phyloP scores from a whole-genome alignment of 2,329 filamentous ascomycete genomes.

The Aspergillus latus region DNA sequence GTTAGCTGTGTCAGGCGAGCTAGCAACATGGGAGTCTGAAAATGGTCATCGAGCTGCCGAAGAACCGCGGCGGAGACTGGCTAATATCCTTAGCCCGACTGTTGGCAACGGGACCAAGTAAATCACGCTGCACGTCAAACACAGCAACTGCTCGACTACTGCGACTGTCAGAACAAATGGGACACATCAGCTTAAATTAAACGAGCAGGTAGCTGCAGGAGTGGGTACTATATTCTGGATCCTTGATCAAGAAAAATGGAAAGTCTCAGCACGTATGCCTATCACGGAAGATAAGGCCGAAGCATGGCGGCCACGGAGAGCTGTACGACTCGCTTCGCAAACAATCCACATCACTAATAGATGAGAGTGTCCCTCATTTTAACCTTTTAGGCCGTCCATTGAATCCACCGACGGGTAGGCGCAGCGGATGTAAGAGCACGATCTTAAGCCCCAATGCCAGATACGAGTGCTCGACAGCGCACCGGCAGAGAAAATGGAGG shows the following conservation, averaged over 20 bases:
- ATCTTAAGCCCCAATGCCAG: slow-evolving; percentile 14
- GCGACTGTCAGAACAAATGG: slow-evolving; percentile 1
- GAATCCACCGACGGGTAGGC: slow-evolving; percentile 15
- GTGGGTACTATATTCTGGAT: not conserved
- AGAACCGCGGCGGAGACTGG: slow-evolving; percentile 13
- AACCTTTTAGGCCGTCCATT: slow-evolving; percentile 1
- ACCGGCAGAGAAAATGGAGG: slow-evolving; percentile 8
- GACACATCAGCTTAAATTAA: not conserved
- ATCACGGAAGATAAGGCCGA: slow-evolving; percentile 28
- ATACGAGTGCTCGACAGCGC: not conserved
- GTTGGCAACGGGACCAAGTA: slow-evolving; percentile 21
- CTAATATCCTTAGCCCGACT: slow-evolving; percentile 7
- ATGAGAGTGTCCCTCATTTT: slow-evolving; percentile 7
- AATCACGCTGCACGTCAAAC: slow-evolving; percentile 15
- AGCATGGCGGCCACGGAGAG: slow-evolving; percentile 36
- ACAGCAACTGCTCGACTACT: slow-evolving; percentile 1
- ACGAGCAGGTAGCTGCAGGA: not conserved
- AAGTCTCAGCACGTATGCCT: slow-evolving; percentile 2
- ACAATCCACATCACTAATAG: slow-evolving; percentile 16
- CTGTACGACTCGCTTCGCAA: slow-evolving; percentile 26
- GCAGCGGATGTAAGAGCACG: slow-evolving; percentile 19
- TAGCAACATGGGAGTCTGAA: slow-evolving; percentile 5
- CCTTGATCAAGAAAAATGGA: slow-evolving; percentile 11
- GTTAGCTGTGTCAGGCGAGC: slow-evolving; percentile 13
- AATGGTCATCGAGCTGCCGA: slow-evolving; percentile 12